phyloP scores from a whole-genome alignment of 139 green algal genomes.

The Dunaliella primolecta region DNA sequence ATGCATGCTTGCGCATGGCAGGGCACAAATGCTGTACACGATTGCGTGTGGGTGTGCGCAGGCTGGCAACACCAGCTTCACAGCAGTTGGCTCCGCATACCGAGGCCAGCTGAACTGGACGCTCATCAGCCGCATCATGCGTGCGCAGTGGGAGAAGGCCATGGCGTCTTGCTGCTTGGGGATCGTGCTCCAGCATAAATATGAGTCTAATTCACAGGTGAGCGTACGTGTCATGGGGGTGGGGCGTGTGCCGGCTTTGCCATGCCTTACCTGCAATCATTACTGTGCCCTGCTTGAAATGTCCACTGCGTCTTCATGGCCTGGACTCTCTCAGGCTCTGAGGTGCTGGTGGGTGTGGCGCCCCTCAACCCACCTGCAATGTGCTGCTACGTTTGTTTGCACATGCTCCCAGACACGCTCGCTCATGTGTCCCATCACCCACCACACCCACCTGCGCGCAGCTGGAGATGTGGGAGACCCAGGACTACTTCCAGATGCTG shows the following conservation, averaged over 20 bases:
- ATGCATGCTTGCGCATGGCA: too few relatives aligned
- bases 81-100: constrained; percentile 26
- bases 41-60: neutral
- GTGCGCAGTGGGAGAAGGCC: constrained; percentile 45
- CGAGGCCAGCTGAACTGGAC: constrained; percentile 35
- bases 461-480: constrained; percentile 33
- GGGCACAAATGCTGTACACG: too few relatives aligned
- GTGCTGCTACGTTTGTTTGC: neutral
- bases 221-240: neutral
- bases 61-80: constrained; percentile 27
- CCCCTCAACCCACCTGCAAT: too few relatives aligned
- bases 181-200: constrained; percentile 42
- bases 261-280: neutral
- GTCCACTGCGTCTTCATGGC: too few relatives aligned
- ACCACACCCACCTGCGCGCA: neutral
- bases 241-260: neutral
- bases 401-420: too few relatives aligned
- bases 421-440: too few relatives aligned
- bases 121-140: constrained; percentile 38
- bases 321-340: neutral
- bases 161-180: constrained; percentile 50
- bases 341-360: too few relatives aligned
- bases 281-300: neutral
- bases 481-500: constrained; percentile 46
- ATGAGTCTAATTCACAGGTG: constrained; percentile 32